Evolutionary conservation across 2,329 filamentous ascomycete genomes (phyloP).

Genomic region (Chaetomiaceae sp.): DNA sequence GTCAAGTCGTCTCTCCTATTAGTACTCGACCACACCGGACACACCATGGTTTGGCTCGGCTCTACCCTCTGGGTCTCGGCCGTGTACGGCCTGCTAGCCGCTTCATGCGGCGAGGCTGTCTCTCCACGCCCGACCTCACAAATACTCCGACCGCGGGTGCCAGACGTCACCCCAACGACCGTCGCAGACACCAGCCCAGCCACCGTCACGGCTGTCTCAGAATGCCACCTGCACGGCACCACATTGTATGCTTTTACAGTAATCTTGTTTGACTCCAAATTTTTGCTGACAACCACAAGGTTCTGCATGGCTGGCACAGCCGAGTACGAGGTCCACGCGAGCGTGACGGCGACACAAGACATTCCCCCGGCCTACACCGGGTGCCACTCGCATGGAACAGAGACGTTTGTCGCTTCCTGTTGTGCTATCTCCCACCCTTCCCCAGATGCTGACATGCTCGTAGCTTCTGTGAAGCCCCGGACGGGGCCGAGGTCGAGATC

Average conservation of each 20-base stretch:
- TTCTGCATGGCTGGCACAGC: conserved; percentile 41
- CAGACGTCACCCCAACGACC: conserved; percentile 32
- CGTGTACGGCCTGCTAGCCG: conserved; percentile 17
- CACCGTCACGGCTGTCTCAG: conserved; percentile 30
- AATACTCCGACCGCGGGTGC: no score
- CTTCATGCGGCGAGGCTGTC: conserved; percentile 1
- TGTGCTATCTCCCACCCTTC: not conserved
- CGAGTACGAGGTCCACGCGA: conserved; percentile 42
- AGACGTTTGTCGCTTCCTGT: conserved; percentile 56
- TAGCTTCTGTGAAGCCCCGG: conserved; percentile 13
- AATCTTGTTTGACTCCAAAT: not conserved
- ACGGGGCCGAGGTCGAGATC: conserved; percentile 19
- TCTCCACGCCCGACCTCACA: no score
- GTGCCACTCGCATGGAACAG: conserved; percentile 57
- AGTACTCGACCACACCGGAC: not conserved
- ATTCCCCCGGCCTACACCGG: conserved; percentile 57
- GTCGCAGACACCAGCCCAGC: conserved; percentile 35
- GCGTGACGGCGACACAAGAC: conserved; percentile 50
- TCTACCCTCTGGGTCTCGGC: conserved; percentile 1
- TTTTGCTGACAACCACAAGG: conserved; percentile 26
- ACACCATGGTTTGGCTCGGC: conserved; percentile 12
- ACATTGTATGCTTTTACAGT: conserved; percentile 34
- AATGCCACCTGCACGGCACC: conserved; percentile 42
- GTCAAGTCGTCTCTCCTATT: not conserved
- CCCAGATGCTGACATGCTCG: not conserved